phyloP scores from a whole-genome alignment of 495 filamentous ascomycete species.

The Mytilinidion resinicola region DNA sequence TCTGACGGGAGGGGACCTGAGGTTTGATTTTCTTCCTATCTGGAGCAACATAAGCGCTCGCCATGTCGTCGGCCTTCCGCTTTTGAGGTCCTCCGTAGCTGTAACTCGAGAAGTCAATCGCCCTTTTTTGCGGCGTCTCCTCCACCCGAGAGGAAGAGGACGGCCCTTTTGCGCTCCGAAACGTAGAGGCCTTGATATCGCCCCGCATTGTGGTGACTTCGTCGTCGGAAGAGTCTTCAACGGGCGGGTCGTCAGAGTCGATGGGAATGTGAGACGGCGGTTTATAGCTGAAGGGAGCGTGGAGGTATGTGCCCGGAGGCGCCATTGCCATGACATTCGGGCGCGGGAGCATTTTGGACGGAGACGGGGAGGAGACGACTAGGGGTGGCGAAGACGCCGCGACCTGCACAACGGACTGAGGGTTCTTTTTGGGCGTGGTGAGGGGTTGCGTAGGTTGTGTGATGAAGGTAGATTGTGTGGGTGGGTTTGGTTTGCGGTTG shows the following conservation, averaged over 20 bases:
- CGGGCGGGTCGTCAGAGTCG: constrained; percentile 25
- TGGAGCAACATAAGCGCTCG: constrained; percentile 32
- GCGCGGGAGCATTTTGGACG: constrained; percentile 3
- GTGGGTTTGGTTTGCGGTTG: constrained; percentile 27
- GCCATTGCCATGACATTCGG: constrained; percentile 49
- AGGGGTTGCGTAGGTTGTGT: constrained; percentile 73
- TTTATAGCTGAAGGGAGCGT: constrained; percentile 45
- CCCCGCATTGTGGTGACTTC: constrained; percentile 24
- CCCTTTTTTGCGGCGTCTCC: constrained; percentile 25
- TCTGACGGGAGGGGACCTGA: constrained; percentile 43
- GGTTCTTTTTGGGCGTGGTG: constrained; percentile 14
- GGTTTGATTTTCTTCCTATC: constrained; percentile 30
- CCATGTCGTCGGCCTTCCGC: constrained; percentile 43
- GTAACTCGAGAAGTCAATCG: constrained; percentile 12
- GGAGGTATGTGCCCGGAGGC: constrained; percentile 69
- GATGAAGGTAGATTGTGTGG: constrained; percentile 37
- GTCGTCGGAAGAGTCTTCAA: constrained; percentile 24
- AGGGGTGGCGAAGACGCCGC: constrained; percentile 45
- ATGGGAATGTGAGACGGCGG: constrained; percentile 18
- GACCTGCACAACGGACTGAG: constrained; percentile 64
- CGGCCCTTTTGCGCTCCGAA: constrained; percentile 18
- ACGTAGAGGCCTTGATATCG: constrained; percentile 34
- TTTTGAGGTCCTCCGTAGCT: constrained; percentile 32
- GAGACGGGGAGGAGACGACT: constrained; percentile 18
- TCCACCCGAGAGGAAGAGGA: background rate